phyloP scores from a whole-genome alignment of 2,329 filamentous ascomycete genomes.

The Calonectria ilicicola region DNA sequence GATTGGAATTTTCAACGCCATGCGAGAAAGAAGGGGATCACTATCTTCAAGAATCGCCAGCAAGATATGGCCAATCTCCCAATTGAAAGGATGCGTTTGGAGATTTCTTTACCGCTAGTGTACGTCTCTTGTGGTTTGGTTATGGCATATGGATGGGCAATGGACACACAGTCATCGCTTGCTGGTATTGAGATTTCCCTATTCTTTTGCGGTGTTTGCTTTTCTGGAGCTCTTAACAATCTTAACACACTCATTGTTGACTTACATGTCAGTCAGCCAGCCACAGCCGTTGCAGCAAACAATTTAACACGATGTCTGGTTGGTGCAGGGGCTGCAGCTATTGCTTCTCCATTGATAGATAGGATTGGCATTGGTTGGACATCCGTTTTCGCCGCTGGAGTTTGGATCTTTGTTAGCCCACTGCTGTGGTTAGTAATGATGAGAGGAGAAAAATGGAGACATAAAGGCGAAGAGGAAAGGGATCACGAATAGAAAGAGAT shows the following conservation, averaged over 20 bases:
- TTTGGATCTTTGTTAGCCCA: not conserved
- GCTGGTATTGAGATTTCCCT: conserved; percentile 15
- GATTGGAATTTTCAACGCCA: conserved; percentile 23
- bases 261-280: conserved; percentile 5
- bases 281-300: conserved; percentile 13
- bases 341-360: conserved; percentile 11
- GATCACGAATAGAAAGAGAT: not conserved
- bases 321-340: conserved; percentile 10
- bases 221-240: conserved; percentile 15
- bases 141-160: conserved; percentile 19
- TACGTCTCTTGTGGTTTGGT: conserved; percentile 15
- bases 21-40: conserved; percentile 12
- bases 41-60: conserved; percentile 17
- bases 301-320: conserved; percentile 14
- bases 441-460: not conserved
- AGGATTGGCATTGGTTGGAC: conserved; percentile 7
- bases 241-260: conserved; percentile 19
- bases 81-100: conserved; percentile 16
- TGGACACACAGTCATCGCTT: conserved; percentile 2
- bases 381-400: not conserved
- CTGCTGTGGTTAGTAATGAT: conserved; percentile 11
- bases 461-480: not conserved
- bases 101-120: conserved; percentile 11
- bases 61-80: conserved; percentile 10
- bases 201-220: conserved; percentile 12